Evolutionary conservation across 2,329 filamentous ascomycete genomes (phyloP).

Genomic region (Paecilomyces sp.): DNA sequence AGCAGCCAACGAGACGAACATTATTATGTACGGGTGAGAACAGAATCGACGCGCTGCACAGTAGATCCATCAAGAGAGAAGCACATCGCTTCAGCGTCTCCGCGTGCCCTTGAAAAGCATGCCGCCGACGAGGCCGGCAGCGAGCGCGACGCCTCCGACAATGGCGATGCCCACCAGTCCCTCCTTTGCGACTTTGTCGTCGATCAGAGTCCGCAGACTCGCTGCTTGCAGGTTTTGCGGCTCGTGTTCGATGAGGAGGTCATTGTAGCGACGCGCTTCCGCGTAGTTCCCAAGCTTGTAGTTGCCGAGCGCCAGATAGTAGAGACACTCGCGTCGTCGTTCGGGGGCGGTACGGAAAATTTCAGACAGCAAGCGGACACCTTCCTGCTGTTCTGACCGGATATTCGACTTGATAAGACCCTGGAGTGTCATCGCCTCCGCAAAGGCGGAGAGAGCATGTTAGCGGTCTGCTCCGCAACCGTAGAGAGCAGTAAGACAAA

Average conservation of each 20-base stretch:
- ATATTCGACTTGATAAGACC: constrained; percentile 88
- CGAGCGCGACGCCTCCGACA: constrained; percentile 84
- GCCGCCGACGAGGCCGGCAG: constrained; percentile 85
- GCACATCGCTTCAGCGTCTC: constrained; percentile 41
- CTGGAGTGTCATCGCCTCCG: constrained; percentile 38
- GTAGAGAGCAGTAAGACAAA: not conserved
- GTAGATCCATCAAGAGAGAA: not conserved
- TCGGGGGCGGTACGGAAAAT: constrained; percentile 94
- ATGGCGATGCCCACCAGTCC: constrained; percentile 92
- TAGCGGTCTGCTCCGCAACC: constrained; percentile 1
- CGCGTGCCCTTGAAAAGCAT: constrained; percentile 72
- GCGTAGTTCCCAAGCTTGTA: constrained; percentile 98
- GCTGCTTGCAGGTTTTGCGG: constrained; percentile 83
- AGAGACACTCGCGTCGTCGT: constrained; percentile 92
- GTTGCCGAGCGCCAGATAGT: constrained; percentile 94
- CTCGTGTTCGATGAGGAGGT: constrained; percentile 83
- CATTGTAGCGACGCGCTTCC: constrained; percentile 91
- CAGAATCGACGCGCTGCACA: not conserved
- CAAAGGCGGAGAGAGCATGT: constrained; percentile 7
- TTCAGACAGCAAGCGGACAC: constrained; percentile 85
- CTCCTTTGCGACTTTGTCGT: constrained; percentile 93
- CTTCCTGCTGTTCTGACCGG: constrained; percentile 84
- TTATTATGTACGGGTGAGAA: constrained; percentile 2
- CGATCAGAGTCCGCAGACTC: constrained; percentile 79
- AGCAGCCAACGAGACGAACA: constrained; percentile 1